Percentiles rank a stretch among this genome's conserved stretches.
phyloP scores from a whole-genome alignment of 495 filamentous ascomycete species.

The Penicillium odoratum region DNA sequence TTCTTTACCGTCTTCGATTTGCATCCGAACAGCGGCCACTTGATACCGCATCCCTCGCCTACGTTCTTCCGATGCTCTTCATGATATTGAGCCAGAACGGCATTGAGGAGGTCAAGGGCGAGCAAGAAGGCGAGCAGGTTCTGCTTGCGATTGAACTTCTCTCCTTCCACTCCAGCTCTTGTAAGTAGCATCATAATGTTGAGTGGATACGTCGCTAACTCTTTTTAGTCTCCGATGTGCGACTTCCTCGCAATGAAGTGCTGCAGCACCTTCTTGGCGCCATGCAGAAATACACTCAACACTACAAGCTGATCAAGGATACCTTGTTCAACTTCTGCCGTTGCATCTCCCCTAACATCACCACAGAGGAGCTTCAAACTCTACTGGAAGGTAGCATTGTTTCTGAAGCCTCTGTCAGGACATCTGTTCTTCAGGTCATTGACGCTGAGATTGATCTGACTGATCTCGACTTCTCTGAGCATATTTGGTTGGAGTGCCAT shows the following conservation, averaged over 20 bases:
- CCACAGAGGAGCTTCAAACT: conserved; percentile 62
- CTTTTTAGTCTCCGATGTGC: conserved; percentile 52
- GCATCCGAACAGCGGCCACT: conserved; percentile 89
- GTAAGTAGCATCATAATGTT: neutral
- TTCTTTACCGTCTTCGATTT: conserved; percentile 88
- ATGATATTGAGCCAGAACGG: conserved; percentile 74
- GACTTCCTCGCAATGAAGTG: conserved; percentile 73
- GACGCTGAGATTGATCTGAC: conserved; percentile 88
- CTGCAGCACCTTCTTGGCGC: conserved; percentile 67
- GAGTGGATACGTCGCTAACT: neutral
- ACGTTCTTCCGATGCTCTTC: conserved; percentile 79
- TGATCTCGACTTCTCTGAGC: conserved; percentile 77
- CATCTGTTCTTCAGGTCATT: conserved; percentile 87
- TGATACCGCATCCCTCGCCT: conserved; percentile 80
- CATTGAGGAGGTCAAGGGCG: conserved; percentile 59
- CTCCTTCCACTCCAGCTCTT: conserved; percentile 78
- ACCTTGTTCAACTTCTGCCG: conserved; percentile 81
- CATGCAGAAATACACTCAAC: conserved; percentile 87
- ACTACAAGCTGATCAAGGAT: conserved; percentile 93
- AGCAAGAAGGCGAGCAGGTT: conserved; percentile 84
- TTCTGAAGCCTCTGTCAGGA: conserved; percentile 73
- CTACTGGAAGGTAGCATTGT: conserved; percentile 76
- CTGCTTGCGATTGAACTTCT: conserved; percentile 89
- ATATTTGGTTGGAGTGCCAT: conserved; percentile 91
- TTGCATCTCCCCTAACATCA: conserved; percentile 75